Evolutionary conservation across 2,329 filamentous ascomycete genomes (phyloP).

Genomic region (Ophiostoma ulmi): DNA sequence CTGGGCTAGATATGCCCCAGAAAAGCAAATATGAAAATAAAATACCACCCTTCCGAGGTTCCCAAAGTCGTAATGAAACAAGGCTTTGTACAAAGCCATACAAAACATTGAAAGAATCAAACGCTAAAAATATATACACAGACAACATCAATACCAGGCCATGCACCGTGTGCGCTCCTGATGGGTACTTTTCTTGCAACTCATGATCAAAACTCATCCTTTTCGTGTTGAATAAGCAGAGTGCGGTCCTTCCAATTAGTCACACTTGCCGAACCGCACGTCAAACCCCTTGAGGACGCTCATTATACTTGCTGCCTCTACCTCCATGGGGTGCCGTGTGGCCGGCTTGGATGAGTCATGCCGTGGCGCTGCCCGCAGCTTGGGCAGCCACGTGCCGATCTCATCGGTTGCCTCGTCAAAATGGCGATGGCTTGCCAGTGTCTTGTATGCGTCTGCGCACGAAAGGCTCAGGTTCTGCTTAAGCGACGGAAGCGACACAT

Average conservation of each 20-base stretch:
- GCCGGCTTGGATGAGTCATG: constrained; percentile 33
- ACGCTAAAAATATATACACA: neutral
- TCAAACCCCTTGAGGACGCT: constrained; percentile 79
- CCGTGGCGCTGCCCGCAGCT: constrained; percentile 57
- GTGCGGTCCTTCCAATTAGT: neutral
- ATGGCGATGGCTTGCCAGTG: constrained; percentile 68
- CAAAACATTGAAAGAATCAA: constrained; percentile 1
- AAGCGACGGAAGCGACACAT: constrained; percentile 25
- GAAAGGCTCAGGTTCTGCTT: constrained; percentile 50
- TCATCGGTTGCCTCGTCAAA: constrained; percentile 70
- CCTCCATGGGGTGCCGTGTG: constrained; percentile 61
- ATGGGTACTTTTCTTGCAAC: neutral
- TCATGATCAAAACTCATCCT: neutral
- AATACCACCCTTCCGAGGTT: neutral
- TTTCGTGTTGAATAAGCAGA: neutral
- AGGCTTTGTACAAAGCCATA: neutral
- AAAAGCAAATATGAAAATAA: neutral
- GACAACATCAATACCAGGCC: constrained; percentile 11
- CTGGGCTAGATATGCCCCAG: neutral
- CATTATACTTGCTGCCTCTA: constrained; percentile 81
- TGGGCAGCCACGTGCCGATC: constrained; percentile 69
- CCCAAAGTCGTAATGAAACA: constrained; percentile 4
- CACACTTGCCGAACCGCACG: constrained; percentile 60
- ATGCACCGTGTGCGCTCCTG: constrained; percentile 14
- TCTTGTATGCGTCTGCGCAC: constrained; percentile 74